Evolutionary conservation across 1,139 yeast genomes (phyloP).

Genomic region (Blastobotrys petasosporus): DNA sequence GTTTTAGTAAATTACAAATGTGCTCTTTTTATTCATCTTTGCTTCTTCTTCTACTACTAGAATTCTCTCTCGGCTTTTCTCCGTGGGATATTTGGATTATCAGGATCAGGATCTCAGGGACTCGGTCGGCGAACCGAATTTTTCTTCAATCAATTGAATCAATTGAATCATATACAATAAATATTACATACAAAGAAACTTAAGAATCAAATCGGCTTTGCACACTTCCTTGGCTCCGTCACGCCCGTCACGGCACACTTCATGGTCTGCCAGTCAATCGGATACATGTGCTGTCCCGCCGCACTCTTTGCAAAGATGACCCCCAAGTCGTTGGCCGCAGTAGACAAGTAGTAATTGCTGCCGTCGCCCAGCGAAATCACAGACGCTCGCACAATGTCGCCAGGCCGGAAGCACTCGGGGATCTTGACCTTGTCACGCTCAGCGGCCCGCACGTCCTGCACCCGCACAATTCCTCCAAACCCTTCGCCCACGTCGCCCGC

Average conservation of each 20-base stretch:
- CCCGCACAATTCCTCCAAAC: conserved; percentile 80
- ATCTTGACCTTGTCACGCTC: conserved; percentile 85
- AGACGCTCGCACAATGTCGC: conserved; percentile 81
- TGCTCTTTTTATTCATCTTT: no score
- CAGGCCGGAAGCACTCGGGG: conserved; percentile 77
- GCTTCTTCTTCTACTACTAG: no score
- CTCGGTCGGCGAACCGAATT: no score
- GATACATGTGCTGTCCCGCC: conserved; percentile 76
- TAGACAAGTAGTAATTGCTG: conserved; percentile 76
- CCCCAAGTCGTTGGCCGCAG: conserved; percentile 88
- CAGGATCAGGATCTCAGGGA: no score
- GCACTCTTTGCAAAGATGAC: conserved; percentile 74
- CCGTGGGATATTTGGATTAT: no score
- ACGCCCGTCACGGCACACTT: conserved; percentile 67
- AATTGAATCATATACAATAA: background rate
- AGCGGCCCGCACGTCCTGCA: conserved; percentile 85
- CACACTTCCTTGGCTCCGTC: conserved; percentile 80
- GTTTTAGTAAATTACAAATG: no score
- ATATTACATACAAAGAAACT: background rate
- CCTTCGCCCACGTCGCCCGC: conserved; percentile 80
- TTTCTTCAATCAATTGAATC: no score
- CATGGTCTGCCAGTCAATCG: conserved; percentile 97
- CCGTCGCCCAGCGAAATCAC: conserved; percentile 88
- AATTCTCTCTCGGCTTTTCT: no score
- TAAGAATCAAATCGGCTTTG: conserved; percentile 62